Percentiles rank a stretch among this genome's conserved stretches.
Conservation (phyloP, 345 rosid genomes). For the Camelina neglecta region DNA sequence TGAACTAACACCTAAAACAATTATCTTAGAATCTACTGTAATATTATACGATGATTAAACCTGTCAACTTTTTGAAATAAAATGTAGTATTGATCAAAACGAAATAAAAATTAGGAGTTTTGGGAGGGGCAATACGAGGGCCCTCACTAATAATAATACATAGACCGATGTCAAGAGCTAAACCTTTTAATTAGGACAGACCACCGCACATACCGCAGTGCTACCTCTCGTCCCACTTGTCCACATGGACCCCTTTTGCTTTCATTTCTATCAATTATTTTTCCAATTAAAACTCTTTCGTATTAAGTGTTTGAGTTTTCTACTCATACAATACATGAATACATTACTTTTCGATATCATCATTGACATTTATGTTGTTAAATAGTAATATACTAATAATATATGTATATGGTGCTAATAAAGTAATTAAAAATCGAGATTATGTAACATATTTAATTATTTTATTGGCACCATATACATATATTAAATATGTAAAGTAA, state of each 20-base stretch:
- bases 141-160: neutral
- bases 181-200: conserved; percentile 20
- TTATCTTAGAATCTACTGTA: neutral
- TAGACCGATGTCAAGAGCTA: conserved; percentile 1
- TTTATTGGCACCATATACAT: too few species aligned
- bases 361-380: neutral
- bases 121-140: conserved; percentile 5
- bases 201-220: conserved; percentile 29
- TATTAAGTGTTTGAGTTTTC: neutral
- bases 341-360: neutral
- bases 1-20: neutral
- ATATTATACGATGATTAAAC: neutral
- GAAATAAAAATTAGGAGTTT: neutral
- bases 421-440: neutral
- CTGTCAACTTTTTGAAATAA: neutral
- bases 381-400: too few species aligned
- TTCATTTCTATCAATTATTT: conserved; percentile 30
- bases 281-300: neutral
- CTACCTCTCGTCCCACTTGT: conserved; percentile 34
- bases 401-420: neutral
- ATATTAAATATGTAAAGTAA: too few species aligned
- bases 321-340: neutral
- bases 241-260: conserved; percentile 30
- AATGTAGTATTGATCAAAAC: neutral
- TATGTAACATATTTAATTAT: too few species aligned